phyloP scores from a whole-genome alignment of 495 filamentous ascomycete species.

The Aspergillus sclerotioniger region DNA sequence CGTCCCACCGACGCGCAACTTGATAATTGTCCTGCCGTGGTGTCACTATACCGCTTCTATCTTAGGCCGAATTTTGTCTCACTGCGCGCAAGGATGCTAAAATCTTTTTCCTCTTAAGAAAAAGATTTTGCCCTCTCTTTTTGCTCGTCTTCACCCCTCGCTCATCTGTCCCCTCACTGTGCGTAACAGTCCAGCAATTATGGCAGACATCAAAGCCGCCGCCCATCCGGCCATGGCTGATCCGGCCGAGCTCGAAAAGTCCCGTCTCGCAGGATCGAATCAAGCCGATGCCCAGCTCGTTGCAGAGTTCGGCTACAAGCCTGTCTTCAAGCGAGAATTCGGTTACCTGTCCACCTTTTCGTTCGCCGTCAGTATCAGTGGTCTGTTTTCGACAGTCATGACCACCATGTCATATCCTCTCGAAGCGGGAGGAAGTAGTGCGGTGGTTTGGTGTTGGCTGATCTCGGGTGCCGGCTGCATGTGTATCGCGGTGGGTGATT shows the following conservation, averaged over 20 bases:
- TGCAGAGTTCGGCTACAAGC: constrained; percentile 23
- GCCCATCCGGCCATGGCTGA: not conserved
- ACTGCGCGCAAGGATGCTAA: not conserved
- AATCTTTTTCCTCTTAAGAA: not conserved
- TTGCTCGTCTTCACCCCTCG: not conserved
- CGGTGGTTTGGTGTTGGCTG: constrained; percentile 65
- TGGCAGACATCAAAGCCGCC: not conserved
- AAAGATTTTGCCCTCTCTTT: not conserved
- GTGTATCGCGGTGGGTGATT: constrained; percentile 53
- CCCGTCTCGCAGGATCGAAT: not conserved
- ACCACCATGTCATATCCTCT: constrained; percentile 62
- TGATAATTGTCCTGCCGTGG: not conserved
- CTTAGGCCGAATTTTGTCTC: not conserved
- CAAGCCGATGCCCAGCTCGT: constrained; percentile 19
- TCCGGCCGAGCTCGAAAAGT: not conserved
- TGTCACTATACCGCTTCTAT: not conserved
- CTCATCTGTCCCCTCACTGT: not conserved
- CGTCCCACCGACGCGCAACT: not conserved
- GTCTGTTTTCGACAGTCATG: constrained; percentile 58
- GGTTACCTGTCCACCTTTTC: constrained; percentile 60
- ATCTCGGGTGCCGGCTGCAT: constrained; percentile 61
- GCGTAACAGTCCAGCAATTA: not conserved
- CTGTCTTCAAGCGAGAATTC: constrained; percentile 64
- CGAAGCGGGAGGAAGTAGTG: constrained; percentile 56
- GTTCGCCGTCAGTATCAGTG: constrained; percentile 61